Percentiles rank a stretch among this genome's conserved stretches.
phyloP scores from a whole-genome alignment of 2,329 filamentous ascomycete genomes.

The Cordyceps cicadae region DNA sequence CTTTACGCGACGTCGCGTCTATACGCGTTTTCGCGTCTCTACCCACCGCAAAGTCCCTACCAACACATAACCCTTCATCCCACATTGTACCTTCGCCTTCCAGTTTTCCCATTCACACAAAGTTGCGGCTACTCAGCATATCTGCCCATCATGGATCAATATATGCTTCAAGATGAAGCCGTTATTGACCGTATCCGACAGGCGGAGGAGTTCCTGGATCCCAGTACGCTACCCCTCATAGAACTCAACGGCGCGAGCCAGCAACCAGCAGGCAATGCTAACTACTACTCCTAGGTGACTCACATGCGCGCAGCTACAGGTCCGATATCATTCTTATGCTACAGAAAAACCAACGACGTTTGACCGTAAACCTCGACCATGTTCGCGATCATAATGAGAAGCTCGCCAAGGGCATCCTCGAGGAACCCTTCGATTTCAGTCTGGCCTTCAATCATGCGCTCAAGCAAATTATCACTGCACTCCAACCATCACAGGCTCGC shows the following conservation, averaged over 20 bases:
- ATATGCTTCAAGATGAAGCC: constrained; percentile 76
- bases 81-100: constrained; percentile 4
- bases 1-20: constrained; percentile 18
- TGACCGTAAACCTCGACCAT: constrained; percentile 77
- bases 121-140: background rate
- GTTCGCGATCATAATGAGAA: constrained; percentile 80
- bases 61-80: constrained; percentile 7
- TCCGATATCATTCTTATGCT: constrained; percentile 78
- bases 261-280: background rate
- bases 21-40: constrained; percentile 10
- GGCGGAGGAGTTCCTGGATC: constrained; percentile 90
- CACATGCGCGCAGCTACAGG: constrained; percentile 64
- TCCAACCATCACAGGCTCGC: constrained; percentile 57
- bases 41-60: constrained; percentile 1
- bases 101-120: constrained; percentile 10
- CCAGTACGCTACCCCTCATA: constrained; percentile 51
- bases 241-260: background rate
- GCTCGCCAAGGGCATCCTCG: constrained; percentile 69
- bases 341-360: constrained; percentile 55
- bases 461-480: constrained; percentile 74
- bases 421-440: constrained; percentile 79
- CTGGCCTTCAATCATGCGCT: constrained; percentile 85
- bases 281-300: constrained; percentile 24
- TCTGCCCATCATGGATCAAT: constrained; percentile 53
- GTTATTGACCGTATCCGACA: constrained; percentile 74